Base-by-base conservation (phyloP, 2,329 filamentous ascomycete genomes). In the Sporothrix curviconia region DNA sequence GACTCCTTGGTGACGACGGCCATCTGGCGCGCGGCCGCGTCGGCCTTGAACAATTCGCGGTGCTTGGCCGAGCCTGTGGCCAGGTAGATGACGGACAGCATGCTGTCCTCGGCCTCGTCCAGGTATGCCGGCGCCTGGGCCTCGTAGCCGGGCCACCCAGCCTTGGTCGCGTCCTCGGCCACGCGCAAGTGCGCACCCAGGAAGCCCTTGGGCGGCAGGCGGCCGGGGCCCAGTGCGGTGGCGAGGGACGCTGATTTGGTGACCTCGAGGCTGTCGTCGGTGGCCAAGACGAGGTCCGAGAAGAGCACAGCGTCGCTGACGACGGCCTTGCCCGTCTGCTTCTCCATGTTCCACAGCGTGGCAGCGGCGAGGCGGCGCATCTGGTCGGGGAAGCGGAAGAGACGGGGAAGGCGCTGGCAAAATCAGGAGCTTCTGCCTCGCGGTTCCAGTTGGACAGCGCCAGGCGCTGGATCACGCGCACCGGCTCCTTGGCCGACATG, bases 181-280 rank as follows among this genome's bases (percentile, higher is more conserved):
- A 69, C 70, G 19, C 70, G 65, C 32, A 76, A 59, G 60, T 74
- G 69, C 1, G 68, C 71, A 19, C 72, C 73, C 37, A 71, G 69
- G 56, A 71, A 75, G 7, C 65, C 66, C 7, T 54, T 11, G 9
- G 47, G 3, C 12, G 32, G 9, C 5, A 57, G 32, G n/a, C 55
- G 55, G 24, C 17, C 8, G 14, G 17, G 34, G 6, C 34, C 25
- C 7, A 58, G 50, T 4, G 34, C 15, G 3, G 43, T 55, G 4
- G 40, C 46, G 28, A 49, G 25, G 15, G 34, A 46, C 6, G 43
- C n/a, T 8, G 22, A 17, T 50, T 28, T 55, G 15, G 36, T 37
- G 43, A 42, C 36, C 44, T 15, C 54, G 5, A 47, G 11, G 32
- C 24, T 40, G 25, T 43, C 22, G 11, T 37, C 15, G 17, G 39